Base-by-base conservation (phyloP, 1,284 basidiomycete genomes). In the Cronartium quercuum region DNA sequence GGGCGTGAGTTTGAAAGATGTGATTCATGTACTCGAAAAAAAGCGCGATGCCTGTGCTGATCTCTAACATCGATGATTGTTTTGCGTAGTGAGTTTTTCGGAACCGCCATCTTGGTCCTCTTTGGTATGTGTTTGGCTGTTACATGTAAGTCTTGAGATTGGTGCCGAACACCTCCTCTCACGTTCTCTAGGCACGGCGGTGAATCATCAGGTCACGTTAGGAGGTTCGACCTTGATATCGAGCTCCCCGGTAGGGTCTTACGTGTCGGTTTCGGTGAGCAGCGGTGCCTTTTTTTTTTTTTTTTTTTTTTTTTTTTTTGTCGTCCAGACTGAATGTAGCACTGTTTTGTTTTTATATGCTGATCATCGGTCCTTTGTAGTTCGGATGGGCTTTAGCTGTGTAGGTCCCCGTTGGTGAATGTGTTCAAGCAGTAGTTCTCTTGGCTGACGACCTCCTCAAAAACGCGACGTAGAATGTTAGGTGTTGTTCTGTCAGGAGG, bases 341-440 rank as follows among this genome's bases (percentile, higher is more conserved):
- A 12, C n/a, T 60, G 13, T 24, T 34, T 15, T 18, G 9, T 24
- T 24, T 18, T 29, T 34, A 29, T 37, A 47, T 24, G 13, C 29
- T 55, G 51, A 55, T 21, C 34, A 15, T 34, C 29, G 18, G 6
- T 34, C 47, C 15, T 57, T 12, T 60, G 13, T 38, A 75, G 71
- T 66, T 75, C 42, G 71, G 71, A 61, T 75, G 71, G 71, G 71
- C 51, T 15, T 65, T 66, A 12, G 64, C 71, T 44, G 71, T 75
- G 71, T 67, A 42, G 67, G 71, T 51, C 35, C 12, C 29, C 21
- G 24, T 34, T 24, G 29, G 51, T 1, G 29, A 2, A 21, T 55
- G n/a, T n/a, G n/a, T n/a, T n/a, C n/a, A n/a, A n/a, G 34, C 37
- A 4, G 4, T 0, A 18, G 15, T 18, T 7, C 12, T 2, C 18